Conservation (phyloP, 2,329 filamentous ascomycete genomes). For the Hansfordia pulvinata region DNA sequence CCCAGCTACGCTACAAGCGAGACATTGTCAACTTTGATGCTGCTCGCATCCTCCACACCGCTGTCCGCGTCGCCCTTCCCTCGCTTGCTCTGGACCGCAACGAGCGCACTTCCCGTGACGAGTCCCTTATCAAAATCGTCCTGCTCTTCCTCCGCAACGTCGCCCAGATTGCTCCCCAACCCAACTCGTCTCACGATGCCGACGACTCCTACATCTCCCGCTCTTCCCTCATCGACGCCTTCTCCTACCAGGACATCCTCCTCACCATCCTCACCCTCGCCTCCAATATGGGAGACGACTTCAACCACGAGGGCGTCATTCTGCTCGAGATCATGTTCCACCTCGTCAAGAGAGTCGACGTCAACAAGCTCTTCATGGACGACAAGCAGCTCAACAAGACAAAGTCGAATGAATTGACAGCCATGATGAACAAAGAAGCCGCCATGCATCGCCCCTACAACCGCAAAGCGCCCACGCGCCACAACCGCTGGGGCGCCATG, state of each 20-base stretch:
- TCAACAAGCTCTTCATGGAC: constrained; percentile 73
- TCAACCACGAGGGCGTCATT: constrained; percentile 77
- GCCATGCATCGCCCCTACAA: constrained; percentile 69
- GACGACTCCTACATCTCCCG: constrained; percentile 83
- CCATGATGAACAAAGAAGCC: constrained; percentile 68
- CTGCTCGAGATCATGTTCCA: constrained; percentile 88
- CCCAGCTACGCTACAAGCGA: constrained; percentile 82
- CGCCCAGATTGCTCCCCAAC: constrained; percentile 66
- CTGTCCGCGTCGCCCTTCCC: constrained; percentile 69
- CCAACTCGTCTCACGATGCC: constrained; percentile 62
- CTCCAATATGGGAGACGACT: constrained; percentile 90
- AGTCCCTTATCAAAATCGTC: constrained; percentile 83
- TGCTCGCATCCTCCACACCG: constrained; percentile 63
- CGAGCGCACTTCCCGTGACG: constrained; percentile 67
- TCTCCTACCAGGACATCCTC: constrained; percentile 83
- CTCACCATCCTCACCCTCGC: constrained; percentile 73
- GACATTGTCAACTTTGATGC: constrained; percentile 74
- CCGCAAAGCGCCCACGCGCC: constrained; percentile 67
- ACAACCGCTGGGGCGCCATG: constrained; percentile 94
- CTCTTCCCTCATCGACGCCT: constrained; percentile 77
- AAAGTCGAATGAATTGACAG: constrained; percentile 59
- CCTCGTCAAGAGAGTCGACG: constrained; percentile 77
- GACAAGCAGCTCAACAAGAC: constrained; percentile 56
- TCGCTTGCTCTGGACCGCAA: constrained; percentile 68
- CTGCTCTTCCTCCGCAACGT: constrained; percentile 85